phyloP scores from a whole-genome alignment of 2,329 filamentous ascomycete genomes.

The Basipetospora chlamydospora region DNA sequence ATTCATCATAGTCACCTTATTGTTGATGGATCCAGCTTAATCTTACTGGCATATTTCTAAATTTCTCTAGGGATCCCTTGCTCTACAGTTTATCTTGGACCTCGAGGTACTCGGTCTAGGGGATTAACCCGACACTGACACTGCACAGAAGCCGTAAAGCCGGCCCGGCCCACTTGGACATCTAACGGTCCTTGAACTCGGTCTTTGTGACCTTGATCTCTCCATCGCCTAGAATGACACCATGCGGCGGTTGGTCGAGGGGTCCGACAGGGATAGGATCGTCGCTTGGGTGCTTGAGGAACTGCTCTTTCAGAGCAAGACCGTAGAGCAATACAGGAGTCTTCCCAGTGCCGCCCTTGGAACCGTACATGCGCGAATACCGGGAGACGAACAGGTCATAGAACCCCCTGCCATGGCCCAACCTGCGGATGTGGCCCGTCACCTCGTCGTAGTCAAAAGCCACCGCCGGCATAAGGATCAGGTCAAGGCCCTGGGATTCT shows the following conservation, averaged over 20 bases:
- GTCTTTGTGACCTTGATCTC: conserved; percentile 21
- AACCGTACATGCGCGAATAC: conserved; percentile 37
- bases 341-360: conserved; percentile 18
- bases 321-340: conserved; percentile 47
- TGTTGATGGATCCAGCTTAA: no score
- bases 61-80: no score
- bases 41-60: no score
- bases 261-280: conserved; percentile 5
- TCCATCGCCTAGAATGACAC: conserved; percentile 59
- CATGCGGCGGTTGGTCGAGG: conserved; percentile 65
- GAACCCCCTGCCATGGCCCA: conserved; percentile 92
- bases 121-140: no score
- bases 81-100: no score
- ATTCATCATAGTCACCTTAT: no score
- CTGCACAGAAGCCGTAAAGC: no score
- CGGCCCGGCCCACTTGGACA: no score
- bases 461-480: conserved; percentile 85
- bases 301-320: conserved; percentile 73
- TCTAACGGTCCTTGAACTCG: conserved; percentile 3
- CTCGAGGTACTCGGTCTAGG: no score
- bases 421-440: conserved; percentile 46
- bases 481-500: conserved; percentile 46
- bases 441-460: conserved; percentile 59
- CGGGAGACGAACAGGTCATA: conserved; percentile 86
- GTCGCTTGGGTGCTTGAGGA: conserved; percentile 37